A percentile compares a stretch with the other conserved stretches of the same genome.
Evolutionary conservation across 2,329 filamentous ascomycete species (phyloP).

Genomic region (Scleromitrula shiraiana): DNA sequence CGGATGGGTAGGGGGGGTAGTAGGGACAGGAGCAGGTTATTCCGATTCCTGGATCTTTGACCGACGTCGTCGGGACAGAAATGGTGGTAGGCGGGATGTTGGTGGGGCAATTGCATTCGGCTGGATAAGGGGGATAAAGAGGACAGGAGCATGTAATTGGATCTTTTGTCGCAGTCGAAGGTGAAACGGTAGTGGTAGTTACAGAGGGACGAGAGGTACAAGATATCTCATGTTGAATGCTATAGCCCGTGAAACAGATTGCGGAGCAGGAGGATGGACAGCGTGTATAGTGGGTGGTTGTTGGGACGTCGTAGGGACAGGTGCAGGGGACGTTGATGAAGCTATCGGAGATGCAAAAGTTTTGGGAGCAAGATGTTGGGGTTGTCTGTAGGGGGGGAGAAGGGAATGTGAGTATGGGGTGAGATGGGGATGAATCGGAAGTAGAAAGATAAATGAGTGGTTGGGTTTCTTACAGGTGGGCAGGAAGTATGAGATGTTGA

Average conservation of each 20-base stretch:
- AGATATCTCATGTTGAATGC: not conserved
- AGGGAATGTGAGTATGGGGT: constrained; percentile 3
- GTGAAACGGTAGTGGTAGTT: not conserved
- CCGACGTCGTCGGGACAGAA: no score
- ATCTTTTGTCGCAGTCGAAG: not conserved
- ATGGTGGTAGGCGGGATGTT: not conserved
- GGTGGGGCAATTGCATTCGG: not conserved
- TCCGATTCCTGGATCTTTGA: no score
- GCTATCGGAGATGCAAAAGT: constrained; percentile 17
- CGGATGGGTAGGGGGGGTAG: constrained; percentile 1
- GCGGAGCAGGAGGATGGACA: constrained; percentile 15
- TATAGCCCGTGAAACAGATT: constrained; percentile 11
- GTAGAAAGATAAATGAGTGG: not conserved
- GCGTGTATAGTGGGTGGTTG: constrained; percentile 16
- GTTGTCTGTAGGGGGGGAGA: not conserved
- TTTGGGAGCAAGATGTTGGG: not conserved
- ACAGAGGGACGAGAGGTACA: not conserved
- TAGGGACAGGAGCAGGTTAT: constrained; percentile 2
- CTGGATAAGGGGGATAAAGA: constrained; percentile 1
- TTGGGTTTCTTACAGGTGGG: constrained; percentile 1
- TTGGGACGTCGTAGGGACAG: constrained; percentile 21
- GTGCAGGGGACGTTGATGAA: constrained; percentile 20
- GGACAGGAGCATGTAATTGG: constrained; percentile 4
- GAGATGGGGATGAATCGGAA: constrained; percentile 1
- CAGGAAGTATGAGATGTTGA: constrained; percentile 13